These are phyloP conservation scores for Arthrinium puccinioides DNA, from an alignment of 2,329 filamentous ascomycete genomes.

Conservation along the genomic window DNA sequence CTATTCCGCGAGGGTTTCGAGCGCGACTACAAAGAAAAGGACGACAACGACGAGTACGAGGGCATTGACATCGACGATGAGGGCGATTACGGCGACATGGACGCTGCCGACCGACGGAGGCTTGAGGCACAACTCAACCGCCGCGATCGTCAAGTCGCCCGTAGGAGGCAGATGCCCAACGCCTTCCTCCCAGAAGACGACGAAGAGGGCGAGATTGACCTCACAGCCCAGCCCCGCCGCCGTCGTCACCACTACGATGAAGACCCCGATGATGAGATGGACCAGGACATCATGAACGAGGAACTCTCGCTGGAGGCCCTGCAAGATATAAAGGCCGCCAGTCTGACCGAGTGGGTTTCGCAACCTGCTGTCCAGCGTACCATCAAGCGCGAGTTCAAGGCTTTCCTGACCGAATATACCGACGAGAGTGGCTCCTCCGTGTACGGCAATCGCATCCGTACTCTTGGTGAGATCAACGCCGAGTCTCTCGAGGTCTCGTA, in stretches of 20 bases:
- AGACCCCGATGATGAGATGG: conserved; percentile 86
- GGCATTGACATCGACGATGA: conserved; percentile 70
- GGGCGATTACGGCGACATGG: conserved; percentile 64
- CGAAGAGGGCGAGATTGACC: conserved; percentile 75
- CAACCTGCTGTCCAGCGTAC: conserved; percentile 85
- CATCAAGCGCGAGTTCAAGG: conserved; percentile 94
- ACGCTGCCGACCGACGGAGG: conserved; percentile 57
- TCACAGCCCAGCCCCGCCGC: conserved; percentile 78
- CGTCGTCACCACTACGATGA: conserved; percentile 90
- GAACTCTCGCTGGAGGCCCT: conserved; percentile 88
- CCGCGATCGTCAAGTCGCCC: conserved; percentile 64
- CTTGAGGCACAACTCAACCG: conserved; percentile 68
- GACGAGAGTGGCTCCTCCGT: conserved; percentile 86
- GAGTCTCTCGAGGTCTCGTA: conserved; percentile 96
- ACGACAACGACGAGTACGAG: conserved; percentile 63
- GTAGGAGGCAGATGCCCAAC: conserved; percentile 59
- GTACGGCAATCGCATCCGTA: conserved; percentile 89
- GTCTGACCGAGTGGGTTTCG: conserved; percentile 90
- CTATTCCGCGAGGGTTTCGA: conserved; percentile 69
- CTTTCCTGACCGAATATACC: conserved; percentile 92
- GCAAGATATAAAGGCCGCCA: conserved; percentile 87
- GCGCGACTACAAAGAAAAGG: conserved; percentile 60
- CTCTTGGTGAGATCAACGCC: conserved; percentile 93
- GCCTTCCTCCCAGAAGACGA: conserved; percentile 73
- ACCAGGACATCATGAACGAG: conserved; percentile 89